A percentile compares a stretch with the other conserved stretches of the same genome.
These are phyloP conservation scores for Agroathelia rolfsii DNA, from an alignment of 1,284 basidiomycete species.

Conservation along the genomic window DNA sequence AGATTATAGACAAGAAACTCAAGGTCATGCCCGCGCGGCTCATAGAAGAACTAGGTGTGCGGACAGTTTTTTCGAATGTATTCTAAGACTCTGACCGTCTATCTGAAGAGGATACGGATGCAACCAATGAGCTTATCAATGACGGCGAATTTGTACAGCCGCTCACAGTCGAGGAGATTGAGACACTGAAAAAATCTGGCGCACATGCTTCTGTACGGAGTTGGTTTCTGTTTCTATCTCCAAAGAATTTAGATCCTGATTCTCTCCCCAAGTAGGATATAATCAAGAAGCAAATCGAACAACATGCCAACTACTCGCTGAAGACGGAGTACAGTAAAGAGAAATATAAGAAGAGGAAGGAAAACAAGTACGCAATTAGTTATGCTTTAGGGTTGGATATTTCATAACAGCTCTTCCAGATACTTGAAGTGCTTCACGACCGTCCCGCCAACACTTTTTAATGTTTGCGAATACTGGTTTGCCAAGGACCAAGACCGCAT, in stretches of 20 bases:
- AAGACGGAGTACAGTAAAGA: slow-evolving; percentile 97
- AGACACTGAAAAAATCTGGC: slow-evolving; percentile 68
- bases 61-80: slow-evolving; percentile 2
- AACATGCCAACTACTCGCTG: slow-evolving; percentile 80
- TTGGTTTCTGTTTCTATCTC: slow-evolving; percentile 5
- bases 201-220: slow-evolving; percentile 56
- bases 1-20: slow-evolving; percentile 62
- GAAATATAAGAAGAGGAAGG: slow-evolving; percentile 91
- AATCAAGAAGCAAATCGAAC: slow-evolving; percentile 84
- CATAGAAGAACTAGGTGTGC: slow-evolving; percentile 65
- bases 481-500: slow-evolving; percentile 72
- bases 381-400: slow-evolving; percentile 1
- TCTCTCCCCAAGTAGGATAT: slow-evolving; percentile 57
- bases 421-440: slow-evolving; percentile 87
- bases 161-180: slow-evolving; percentile 73
- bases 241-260: slow-evolving; percentile 4
- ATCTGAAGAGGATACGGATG: slow-evolving; percentile 73
- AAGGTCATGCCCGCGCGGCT: slow-evolving; percentile 49
- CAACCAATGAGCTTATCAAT: slow-evolving; percentile 83
- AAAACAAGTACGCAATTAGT: slow-evolving; percentile 67
- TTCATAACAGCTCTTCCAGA: slow-evolving; percentile 29
- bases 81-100: slow-evolving; percentile 10
- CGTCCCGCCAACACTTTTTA: slow-evolving; percentile 80
- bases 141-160: slow-evolving; percentile 74
- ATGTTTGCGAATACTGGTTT: slow-evolving; percentile 88